These are phyloP conservation scores for Fraxinus dipetala DNA, from an alignment of 305 asterid species.

Conservation along the genomic window DNA sequence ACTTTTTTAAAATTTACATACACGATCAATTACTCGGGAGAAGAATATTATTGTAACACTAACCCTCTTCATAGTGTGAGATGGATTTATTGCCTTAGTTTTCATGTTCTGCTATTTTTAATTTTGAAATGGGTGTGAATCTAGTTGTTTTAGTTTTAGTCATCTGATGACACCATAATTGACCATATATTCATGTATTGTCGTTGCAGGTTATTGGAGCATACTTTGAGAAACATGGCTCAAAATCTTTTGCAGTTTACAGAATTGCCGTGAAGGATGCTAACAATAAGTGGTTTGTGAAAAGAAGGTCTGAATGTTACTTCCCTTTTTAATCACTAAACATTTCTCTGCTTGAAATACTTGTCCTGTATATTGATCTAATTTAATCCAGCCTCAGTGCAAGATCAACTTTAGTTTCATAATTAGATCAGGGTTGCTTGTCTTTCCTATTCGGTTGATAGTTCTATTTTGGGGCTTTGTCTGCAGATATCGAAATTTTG, in stretches of 20 bases:
- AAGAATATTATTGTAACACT: background rate
- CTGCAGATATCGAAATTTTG: slow-evolving; percentile 87
- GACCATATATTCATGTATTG: slow-evolving; percentile 23
- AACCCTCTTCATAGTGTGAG: slow-evolving; percentile 2
- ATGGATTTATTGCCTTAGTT: slow-evolving; percentile 9
- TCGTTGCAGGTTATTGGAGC: slow-evolving; percentile 84
- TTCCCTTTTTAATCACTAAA: slow-evolving; percentile 20
- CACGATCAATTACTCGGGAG: slow-evolving; percentile 5
- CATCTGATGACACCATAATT: slow-evolving; percentile 25
- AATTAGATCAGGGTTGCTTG: background rate
- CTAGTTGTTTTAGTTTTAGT: slow-evolving; percentile 1
- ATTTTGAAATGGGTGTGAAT: slow-evolving; percentile 5
- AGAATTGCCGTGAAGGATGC: slow-evolving; percentile 84
- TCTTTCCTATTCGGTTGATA: slow-evolving; percentile 11
- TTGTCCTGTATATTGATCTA: slow-evolving; percentile 7
- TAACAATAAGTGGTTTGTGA: slow-evolving; percentile 75
- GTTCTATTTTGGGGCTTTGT: slow-evolving; percentile 26
- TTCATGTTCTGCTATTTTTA: slow-evolving; percentile 4
- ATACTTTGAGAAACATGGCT: slow-evolving; percentile 85
- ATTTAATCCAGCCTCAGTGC: background rate
- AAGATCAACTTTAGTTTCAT: slow-evolving; percentile 12
- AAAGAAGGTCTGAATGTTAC: slow-evolving; percentile 61
- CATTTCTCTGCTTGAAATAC: slow-evolving; percentile 17
- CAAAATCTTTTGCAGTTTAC: slow-evolving; percentile 92
- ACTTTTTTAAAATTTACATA: background rate